Evolutionary conservation across 306 rosid genomes (phyloP).

Genomic region (Biancaea sappan): DNA sequence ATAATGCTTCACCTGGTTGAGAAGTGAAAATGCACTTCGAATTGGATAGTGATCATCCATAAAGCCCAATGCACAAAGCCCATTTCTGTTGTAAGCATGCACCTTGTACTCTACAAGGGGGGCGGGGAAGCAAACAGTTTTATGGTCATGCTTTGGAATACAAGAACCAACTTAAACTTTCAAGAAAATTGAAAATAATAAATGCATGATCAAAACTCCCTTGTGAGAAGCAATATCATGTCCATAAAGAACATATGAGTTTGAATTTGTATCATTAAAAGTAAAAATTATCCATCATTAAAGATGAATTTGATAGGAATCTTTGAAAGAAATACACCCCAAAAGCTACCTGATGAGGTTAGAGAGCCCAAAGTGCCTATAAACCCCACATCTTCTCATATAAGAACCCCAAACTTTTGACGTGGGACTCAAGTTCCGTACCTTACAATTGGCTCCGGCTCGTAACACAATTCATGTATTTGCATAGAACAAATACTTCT

Average conservation of each 20-base stretch:
- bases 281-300: background rate
- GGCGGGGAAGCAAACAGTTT: background rate
- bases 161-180: background rate
- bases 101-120: constrained; percentile 77
- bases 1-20: constrained; percentile 63
- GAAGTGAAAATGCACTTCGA: constrained; percentile 92
- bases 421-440: too few species aligned
- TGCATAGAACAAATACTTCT: background rate
- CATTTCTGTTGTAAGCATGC: constrained; percentile 87
- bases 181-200: background rate
- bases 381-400: too few species aligned
- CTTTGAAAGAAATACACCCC: too few species aligned
- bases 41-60: constrained; percentile 99
- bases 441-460: too few species aligned
- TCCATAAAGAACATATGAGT: background rate
- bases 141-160: background rate
- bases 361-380: too few species aligned
- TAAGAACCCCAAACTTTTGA: too few species aligned
- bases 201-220: background rate
- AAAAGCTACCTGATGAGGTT: too few species aligned
- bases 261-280: background rate
- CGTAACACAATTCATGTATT: background rate
- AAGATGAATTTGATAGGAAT: too few species aligned
- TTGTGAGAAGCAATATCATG: background rate
- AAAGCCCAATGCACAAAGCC: constrained; percentile 92